Evolutionary conservation across 306 rosid species (phyloP), one percentile per base, ranked within the genome.

Genomic region (Hylodesmum podocarpum): DNA sequence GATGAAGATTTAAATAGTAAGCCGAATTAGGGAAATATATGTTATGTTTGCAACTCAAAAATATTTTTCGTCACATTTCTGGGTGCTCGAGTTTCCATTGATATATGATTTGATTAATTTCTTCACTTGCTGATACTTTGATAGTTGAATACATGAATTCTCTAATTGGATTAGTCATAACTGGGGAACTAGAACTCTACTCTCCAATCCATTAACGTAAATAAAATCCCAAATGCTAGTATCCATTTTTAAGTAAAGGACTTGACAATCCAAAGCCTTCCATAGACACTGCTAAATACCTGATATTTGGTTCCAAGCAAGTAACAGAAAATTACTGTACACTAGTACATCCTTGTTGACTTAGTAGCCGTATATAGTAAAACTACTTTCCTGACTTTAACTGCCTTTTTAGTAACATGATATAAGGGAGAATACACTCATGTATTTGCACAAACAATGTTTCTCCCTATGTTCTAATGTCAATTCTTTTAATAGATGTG

Each of bases 391-490:
- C 47, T 34, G 61, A 31, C 63, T 1, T 31, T 7, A 21, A 34
- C 12, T 33, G 31, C 61, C 8, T 47, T 41, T 62, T 66, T 33
- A 75, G 62, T 25, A 66, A 51, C 74, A 51, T 18, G 66, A 39
- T 18, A 1, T 22, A 18, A 66, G 47, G 80, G 73, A 66, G 73
- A 51, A 37, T 65, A 63, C 71, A 62, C 72, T 62, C 22, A 3
- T 6, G 67, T 62, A 75, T 66, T 77, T 16, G 0, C 74, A 76
- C 58, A 24, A 64, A 2, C 0, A 65, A 76, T 65, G 65, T 37
- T 76, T 64, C 66, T 64, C 73, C 24, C 41, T 27, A 51, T 50
- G 73, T 54, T 65, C 66, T 65, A 51, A 66, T 76, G 65, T 25
- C 19, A 15, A 37, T 50, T 65, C 36, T 49, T 75, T 61, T 6